Conservation (phyloP, 169 alveolate species). For the Plasmodium falciparum region DNA sequence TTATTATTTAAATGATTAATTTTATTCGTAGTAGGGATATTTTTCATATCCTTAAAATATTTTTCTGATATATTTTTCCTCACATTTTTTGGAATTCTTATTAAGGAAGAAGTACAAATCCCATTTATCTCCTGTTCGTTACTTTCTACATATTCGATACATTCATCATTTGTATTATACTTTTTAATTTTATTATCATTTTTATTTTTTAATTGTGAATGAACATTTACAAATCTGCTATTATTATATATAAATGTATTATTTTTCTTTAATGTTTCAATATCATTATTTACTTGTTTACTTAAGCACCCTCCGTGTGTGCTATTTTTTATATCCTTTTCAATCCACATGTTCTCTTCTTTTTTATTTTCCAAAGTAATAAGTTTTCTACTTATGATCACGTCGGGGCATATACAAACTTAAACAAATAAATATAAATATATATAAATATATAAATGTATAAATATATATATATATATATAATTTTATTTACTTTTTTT, state of each 20-base stretch:
- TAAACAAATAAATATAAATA: too few species aligned
- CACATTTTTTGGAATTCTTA: background rate
- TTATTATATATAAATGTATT: conserved; percentile 16
- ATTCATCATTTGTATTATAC: background rate
- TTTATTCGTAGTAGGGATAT: background rate
- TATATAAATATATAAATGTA: too few species aligned
- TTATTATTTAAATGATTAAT: background rate
- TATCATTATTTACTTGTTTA: conserved; percentile 51
- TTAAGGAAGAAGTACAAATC: background rate
- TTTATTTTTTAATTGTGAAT: conserved; percentile 18
- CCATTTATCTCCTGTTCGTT: conserved; percentile 2
- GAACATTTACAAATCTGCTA: conserved; percentile 10
- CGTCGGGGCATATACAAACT: background rate
- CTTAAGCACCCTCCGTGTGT: conserved; percentile 58
- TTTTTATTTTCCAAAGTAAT: conserved; percentile 1
- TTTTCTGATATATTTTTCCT: background rate
- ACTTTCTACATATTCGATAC: background rate
- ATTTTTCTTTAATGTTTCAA: conserved; percentile 52
- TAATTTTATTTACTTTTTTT: too few species aligned
- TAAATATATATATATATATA: too few species aligned
- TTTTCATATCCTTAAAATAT: background rate
- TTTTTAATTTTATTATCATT: background rate
- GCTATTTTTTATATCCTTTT: conserved; percentile 30
- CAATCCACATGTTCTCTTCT: conserved; percentile 45
- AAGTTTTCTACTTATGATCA: background rate